Evolutionary conservation across 2,329 filamentous ascomycete species (phyloP).

Genomic region (Apiospora rasikravindrae): DNA sequence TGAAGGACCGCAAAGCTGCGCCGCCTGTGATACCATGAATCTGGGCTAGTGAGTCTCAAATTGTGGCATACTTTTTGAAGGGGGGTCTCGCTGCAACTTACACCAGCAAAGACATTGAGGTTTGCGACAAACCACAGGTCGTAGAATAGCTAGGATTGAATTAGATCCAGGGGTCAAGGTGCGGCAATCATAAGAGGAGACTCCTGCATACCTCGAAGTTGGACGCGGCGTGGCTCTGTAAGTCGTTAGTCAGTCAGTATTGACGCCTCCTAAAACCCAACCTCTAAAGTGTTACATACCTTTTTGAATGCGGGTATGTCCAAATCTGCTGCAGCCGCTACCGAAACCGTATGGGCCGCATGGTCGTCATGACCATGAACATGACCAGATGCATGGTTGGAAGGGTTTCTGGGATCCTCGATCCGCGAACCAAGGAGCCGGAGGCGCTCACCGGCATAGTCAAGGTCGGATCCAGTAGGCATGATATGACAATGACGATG

Average conservation of each 20-base stretch:
- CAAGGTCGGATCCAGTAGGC: constrained; percentile 23
- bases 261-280: background rate
- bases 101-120: constrained; percentile 64
- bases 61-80: background rate
- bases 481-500: background rate
- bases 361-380: background rate
- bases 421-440: constrained; percentile 31
- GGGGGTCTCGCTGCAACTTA: constrained; percentile 27
- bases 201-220: constrained; percentile 30
- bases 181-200: background rate
- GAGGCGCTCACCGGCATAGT: constrained; percentile 32
- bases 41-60: constrained; percentile 23
- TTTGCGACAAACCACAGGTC: constrained; percentile 69
- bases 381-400: background rate
- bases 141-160: constrained; percentile 55
- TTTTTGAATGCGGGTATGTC: background rate
- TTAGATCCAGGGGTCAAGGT: background rate
- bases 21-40: constrained; percentile 36
- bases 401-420: constrained; percentile 25
- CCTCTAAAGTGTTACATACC: background rate
- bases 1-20: constrained; percentile 45
- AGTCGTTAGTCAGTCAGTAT: constrained; percentile 18
- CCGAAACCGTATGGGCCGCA: background rate
- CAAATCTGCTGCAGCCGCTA: constrained; percentile 18
- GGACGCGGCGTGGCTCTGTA: constrained; percentile 30